Evolutionary conservation across 805 yeast genomes (phyloP).

Genomic region (Pichia gijzeniarum): DNA sequence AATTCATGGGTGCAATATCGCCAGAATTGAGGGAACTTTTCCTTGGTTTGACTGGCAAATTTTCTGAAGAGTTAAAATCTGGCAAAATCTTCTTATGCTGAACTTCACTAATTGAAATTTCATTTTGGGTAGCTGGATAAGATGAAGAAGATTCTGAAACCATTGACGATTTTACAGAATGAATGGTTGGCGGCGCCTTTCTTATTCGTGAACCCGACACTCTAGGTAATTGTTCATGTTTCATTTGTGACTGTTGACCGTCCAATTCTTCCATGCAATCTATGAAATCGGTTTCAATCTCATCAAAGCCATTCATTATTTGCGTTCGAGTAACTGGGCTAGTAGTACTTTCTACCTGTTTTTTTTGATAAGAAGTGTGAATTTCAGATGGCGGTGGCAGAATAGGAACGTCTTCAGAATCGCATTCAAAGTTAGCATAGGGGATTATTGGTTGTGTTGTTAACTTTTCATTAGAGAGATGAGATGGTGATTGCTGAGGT

Average conservation of each 20-base stretch:
- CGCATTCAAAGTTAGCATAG: background rate
- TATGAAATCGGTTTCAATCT: conserved; percentile 24
- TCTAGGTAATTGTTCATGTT: background rate
- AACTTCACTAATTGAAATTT: background rate
- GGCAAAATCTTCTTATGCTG: background rate
- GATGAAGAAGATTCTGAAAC: conserved; percentile 3
- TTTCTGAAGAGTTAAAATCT: no score
- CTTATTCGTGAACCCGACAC: background rate
- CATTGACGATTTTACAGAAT: background rate
- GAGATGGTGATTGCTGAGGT: background rate
- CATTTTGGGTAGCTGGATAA: background rate
- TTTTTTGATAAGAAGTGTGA: background rate
- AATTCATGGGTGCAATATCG: no score
- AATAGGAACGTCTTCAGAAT: background rate
- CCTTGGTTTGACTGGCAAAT: no score
- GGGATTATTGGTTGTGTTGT: no score
- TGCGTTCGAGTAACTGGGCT: conserved; percentile 16
- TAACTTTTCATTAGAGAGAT: no score
- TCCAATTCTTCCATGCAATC: conserved; percentile 17
- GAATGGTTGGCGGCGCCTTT: conserved; percentile 1
- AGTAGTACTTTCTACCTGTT: conserved; percentile 9
- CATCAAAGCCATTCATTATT: conserved; percentile 24
- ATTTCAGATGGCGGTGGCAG: conserved; percentile 1
- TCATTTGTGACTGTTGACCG: background rate
- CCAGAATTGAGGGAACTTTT: no score